Base-by-base conservation (phyloP, 768 basidiomycete species). In the Kwoniella bestiolae region DNA sequence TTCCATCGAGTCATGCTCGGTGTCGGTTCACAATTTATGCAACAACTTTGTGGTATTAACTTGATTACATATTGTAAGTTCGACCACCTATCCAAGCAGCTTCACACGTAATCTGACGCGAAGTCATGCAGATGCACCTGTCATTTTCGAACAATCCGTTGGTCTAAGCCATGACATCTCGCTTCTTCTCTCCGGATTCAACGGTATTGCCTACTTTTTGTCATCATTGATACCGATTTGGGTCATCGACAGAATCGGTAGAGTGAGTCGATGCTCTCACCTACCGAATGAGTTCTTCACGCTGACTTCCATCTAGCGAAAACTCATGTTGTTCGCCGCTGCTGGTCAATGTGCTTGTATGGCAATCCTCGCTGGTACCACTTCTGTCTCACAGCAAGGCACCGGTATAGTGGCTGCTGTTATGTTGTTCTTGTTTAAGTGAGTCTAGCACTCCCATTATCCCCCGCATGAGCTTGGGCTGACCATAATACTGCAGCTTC, bases 1-100 rank as follows among this genome's bases (percentile, higher is more conserved):
- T 69, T 69, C 47, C 63, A 61, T 26, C 67, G 67, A 29, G 67
- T 65, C 52, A 65, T 69, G 67, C 63, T 69, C 14, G 67, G 67
- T 56, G 38, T 69, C n/a, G 67, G 67, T 2, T 41, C 57, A 12
- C 68, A 70, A 41, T 70, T 70, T 31, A 66, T 70, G 65, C 68
- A 70, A 41, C 68, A 70, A 38, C 60, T 67, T 6, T 56, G 53
- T 35, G 57, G 65, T 57, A 65, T 65, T 47, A 65, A 65, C 35
- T 46, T 51, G 34, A 68, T 60, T 21, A 68, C 67, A 4, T 67
- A 67, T 53, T 67, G 60, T 57, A 50, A 50, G 31, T 61, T 47
- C 11, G 31, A 28, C 28, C 8, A 23, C 14, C 35, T 12, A 6
- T 23, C 38, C 7, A 56, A 14, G 21, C 34, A 25, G 26, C 23